Base-by-base conservation (phyloP, 495 filamentous ascomycete species). In the Bathelium albidoporum region DNA sequence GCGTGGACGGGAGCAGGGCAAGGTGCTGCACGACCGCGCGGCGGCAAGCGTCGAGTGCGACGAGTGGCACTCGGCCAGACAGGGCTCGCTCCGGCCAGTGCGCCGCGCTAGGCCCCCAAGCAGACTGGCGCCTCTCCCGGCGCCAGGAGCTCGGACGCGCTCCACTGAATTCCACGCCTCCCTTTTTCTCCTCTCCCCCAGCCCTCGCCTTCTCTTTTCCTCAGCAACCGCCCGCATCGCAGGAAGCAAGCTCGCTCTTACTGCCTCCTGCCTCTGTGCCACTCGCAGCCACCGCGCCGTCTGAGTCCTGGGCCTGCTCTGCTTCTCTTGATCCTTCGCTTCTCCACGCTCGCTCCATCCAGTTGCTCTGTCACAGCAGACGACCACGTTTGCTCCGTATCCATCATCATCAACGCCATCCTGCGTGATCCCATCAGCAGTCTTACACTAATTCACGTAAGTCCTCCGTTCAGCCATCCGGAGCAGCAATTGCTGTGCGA, bases 361-460 rank as follows among this genome's bases (percentile, higher is more conserved):
- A 7, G 49, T 55, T 55, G 12, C 24, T 55, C 49, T 9, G 7
- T 55, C 5, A 9, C 49, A 55, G 29, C 22, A 28, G 49, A 55
- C 20, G 9, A 55, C 49, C 24, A 55, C 49, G n/a, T 20, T 55
- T 55, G 49, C 49, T 55, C 49, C 29, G 49, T 55, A 55, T 55
- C 49, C 49, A 55, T 55, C 49, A 55, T 55, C 49, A 55, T 55
- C 49, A 55, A 24, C 49, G 22, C 20, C 49, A 28, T 55, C 24
- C 22, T 28, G 24, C 49, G 49, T 55, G 49, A 55, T 9, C 20
- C 16, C 49, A 55, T 55, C 49, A 55, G 49, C 49, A 55, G 49
- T 55, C 49, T 55, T 55, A 55, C 49, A 55, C 20, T 55, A 55
- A 55, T 55, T 55, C 49, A 29, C 12, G 49, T 55, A 29, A 55